Evolutionary conservation across 306 rosid genomes (phyloP).

Genomic region (Rubus parviflorus): DNA sequence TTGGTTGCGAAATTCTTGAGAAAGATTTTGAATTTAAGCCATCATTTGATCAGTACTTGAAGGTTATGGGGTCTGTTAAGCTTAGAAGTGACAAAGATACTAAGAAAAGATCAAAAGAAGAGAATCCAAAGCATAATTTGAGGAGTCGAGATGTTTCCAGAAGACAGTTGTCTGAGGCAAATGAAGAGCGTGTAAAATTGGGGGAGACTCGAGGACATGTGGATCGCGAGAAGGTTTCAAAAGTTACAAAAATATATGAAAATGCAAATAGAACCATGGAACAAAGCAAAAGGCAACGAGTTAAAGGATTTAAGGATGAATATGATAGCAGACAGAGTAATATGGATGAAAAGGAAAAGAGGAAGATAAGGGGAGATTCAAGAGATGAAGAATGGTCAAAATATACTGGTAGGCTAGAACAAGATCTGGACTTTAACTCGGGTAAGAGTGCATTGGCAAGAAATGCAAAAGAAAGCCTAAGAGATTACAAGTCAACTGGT

Average conservation of each 20-base stretch:
- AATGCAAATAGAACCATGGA: conserved; percentile 12
- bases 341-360: conserved; percentile 28
- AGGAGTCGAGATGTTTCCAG: conserved; percentile 28
- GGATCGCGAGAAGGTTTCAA: conserved; percentile 26
- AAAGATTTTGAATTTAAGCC: conserved; percentile 69
- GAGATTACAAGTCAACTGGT: conserved; percentile 33
- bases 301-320: conserved; percentile 30
- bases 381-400: conserved; percentile 28
- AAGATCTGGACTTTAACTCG: conserved; percentile 20
- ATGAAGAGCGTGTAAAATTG: conserved; percentile 21
- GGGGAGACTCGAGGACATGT: conserved; percentile 21
- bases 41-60: conserved; percentile 74
- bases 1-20: conserved; percentile 36
- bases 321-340: conserved; percentile 29
- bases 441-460: conserved; percentile 14
- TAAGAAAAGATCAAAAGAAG: conserved; percentile 30
- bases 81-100: conserved; percentile 39
- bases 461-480: conserved; percentile 25
- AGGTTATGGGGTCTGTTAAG: conserved; percentile 67
- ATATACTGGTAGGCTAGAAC: conserved; percentile 29
- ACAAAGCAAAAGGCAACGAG: conserved; percentile 27
- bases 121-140: conserved; percentile 20
- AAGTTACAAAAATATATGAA: conserved; percentile 24
- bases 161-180: conserved; percentile 25
- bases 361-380: conserved; percentile 27